A percentile compares a stretch with the other conserved stretches of the same genome.
Evolutionary conservation across 164 flowering plant genomes (phyloP).

Genomic region (Aristolochia contorta): DNA sequence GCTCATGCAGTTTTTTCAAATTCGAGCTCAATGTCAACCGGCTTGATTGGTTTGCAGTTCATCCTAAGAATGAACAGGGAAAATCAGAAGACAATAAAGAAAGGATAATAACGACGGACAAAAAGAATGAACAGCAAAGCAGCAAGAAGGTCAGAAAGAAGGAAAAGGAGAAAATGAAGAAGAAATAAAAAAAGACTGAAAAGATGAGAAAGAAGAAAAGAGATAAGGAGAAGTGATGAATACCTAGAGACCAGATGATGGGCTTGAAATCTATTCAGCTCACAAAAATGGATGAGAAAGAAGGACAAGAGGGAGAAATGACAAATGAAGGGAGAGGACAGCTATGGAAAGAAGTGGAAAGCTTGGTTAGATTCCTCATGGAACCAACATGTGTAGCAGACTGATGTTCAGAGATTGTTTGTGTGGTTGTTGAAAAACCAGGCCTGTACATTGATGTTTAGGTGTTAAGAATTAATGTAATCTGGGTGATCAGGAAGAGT

Average conservation of each 20-base stretch:
- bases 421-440: too few species aligned
- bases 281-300: not conserved
- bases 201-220: not conserved
- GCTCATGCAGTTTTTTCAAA: too few species aligned
- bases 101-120: not conserved
- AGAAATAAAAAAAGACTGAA: not conserved
- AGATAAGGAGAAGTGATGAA: not conserved
- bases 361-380: too few species aligned
- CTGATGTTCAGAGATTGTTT: too few species aligned
- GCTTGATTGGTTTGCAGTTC: not conserved
- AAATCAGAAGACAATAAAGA: not conserved
- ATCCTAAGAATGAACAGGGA: not conserved
- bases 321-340: not conserved
- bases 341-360: not conserved
- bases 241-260: not conserved
- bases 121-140: not conserved
- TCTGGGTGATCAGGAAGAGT: too few species aligned
- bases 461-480: too few species aligned
- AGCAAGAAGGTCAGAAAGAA: not conserved
- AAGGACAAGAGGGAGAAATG: not conserved
- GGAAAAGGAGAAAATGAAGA: not conserved
- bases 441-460: too few species aligned
- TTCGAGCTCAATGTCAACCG: too few species aligned
- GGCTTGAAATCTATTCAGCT: not conserved
- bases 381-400: too few species aligned